Base-by-base conservation (phyloP, 352 stramenopile genomes). In the Peronospora tabacina region DNA sequence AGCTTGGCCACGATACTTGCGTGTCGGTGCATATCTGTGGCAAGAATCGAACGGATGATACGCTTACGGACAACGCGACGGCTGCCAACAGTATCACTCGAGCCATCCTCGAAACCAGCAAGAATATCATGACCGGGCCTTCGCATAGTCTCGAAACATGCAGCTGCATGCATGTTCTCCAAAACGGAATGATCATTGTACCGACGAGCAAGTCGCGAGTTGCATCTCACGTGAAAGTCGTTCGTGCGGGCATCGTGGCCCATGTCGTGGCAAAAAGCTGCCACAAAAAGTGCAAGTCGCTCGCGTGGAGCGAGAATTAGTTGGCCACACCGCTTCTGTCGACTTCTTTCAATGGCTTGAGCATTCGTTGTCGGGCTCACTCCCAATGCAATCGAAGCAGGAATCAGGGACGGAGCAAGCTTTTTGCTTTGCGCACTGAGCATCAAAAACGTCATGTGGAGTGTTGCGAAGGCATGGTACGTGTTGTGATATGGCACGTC, bases 131-230 rank as follows among this genome's bases (percentile, higher is more conserved):
- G 59, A 0, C 81, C 76, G 0, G 76, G 76, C 5, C 61, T 63
- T 38, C 78, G 59, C 68, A 95, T 81, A 19, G 79, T 87, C 45
- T 90, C 75, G 34, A 89, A 92, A 52, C 82, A 89, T 7, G 76
- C 70, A 4, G 77, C 78, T 0, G 82, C 72, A 44, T 94, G 84
- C 70, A 93, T 88, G 52, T 94, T 95, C 61, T 95, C 85, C 8
- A 95, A 67, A 19, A 95, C 85, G 0, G 76, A 89, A 42, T 85
- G 69, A 59, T 95, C 82, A 52, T 94, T 93, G 63, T 95, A 95
- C 10, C 84, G 66, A 66, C 89, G 73, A 34, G 85, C 85, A 36
- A 92, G 68, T 20, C 68, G 72, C 32, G 80, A 90, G 43, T 66
- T 70, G 40, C 74, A 72, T 7, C 84, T 68, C 39, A 92, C 83